Percentiles rank a stretch among this genome's conserved stretches.
Conservation (phyloP, 495 filamentous ascomycete genomes). For the Elaphomyces granulatus region DNA sequence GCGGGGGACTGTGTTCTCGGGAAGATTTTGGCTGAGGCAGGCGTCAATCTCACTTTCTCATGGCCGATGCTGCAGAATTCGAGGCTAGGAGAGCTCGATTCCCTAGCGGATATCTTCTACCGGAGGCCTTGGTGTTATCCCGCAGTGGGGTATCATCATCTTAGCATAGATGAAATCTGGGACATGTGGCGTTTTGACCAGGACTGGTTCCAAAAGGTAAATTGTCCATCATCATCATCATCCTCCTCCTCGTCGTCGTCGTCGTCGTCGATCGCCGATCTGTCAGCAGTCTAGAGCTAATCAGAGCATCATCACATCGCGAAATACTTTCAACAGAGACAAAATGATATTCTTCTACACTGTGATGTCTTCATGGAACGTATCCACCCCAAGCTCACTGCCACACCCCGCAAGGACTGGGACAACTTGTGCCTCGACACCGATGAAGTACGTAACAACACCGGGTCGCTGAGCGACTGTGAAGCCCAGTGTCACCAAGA, state of each 20-base stretch:
- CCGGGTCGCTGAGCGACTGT: constrained; percentile 22
- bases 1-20: constrained; percentile 34
- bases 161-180: constrained; percentile 26
- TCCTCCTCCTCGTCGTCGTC: constrained; percentile 16
- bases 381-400: constrained; percentile 24
- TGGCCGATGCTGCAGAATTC: constrained; percentile 28
- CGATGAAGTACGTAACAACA: constrained; percentile 15
- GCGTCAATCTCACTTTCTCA: constrained; percentile 21
- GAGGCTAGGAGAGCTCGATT: constrained; percentile 25
- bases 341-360: constrained; percentile 26
- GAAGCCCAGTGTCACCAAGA: constrained; percentile 17
- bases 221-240: constrained; percentile 18
- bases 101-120: constrained; percentile 24
- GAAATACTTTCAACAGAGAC: constrained; percentile 17
- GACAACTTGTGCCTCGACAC: constrained; percentile 29
- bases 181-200: constrained; percentile 33
- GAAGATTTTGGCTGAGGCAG: constrained; percentile 24
- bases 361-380: constrained; percentile 31
- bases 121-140: constrained; percentile 37
- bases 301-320: constrained; percentile 10
- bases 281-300: constrained; percentile 22
- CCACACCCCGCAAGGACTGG: constrained; percentile 23
- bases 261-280: constrained; percentile 5
- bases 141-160: constrained; percentile 35
- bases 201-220: constrained; percentile 27